These are phyloP conservation scores for Rhynchosporium secalis DNA, from an alignment of 2,329 filamentous ascomycete species.

Conservation along the genomic window DNA sequence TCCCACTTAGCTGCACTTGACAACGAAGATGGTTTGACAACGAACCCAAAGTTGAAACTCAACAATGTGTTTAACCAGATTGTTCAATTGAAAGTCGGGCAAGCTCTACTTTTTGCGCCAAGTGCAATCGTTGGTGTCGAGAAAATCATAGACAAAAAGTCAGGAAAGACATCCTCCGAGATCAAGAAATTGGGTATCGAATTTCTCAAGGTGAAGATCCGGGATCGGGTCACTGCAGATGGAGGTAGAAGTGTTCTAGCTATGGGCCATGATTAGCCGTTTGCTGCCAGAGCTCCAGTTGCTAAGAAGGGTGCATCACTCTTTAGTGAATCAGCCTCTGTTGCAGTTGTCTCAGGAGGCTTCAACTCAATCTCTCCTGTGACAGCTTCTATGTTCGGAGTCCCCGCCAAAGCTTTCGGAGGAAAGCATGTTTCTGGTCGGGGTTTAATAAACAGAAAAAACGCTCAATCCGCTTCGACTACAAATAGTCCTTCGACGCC, in stretches of 20 bases:
- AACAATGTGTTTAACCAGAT: conserved; percentile 47
- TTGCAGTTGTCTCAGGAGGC: background rate
- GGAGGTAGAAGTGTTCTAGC: conserved; percentile 46
- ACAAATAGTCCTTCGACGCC: background rate
- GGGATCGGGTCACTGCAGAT: conserved; percentile 46
- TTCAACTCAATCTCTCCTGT: background rate
- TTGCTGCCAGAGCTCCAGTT: background rate
- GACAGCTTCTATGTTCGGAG: background rate
- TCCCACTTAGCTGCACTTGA: conserved; percentile 50
- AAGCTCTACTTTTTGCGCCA: conserved; percentile 51
- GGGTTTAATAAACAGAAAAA: background rate
- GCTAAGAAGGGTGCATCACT: background rate
- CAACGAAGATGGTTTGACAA: conserved; percentile 33
- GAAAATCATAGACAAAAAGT: background rate
- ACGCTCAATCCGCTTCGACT: background rate
- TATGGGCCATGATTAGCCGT: background rate
- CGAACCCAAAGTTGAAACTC: conserved; percentile 20
- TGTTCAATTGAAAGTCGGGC: conserved; percentile 48
- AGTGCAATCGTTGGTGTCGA: conserved; percentile 43
- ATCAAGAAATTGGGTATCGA: conserved; percentile 35
- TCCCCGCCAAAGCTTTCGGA: background rate
- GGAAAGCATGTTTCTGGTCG: background rate
- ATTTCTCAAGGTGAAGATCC: conserved; percentile 44
- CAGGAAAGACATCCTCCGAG: background rate
- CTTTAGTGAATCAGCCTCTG: background rate